Percentiles rank a stretch among this genome's conserved stretches.
Conservation (phyloP, 495 filamentous ascomycete genomes). For the Antarctomyces pellizariae region DNA sequence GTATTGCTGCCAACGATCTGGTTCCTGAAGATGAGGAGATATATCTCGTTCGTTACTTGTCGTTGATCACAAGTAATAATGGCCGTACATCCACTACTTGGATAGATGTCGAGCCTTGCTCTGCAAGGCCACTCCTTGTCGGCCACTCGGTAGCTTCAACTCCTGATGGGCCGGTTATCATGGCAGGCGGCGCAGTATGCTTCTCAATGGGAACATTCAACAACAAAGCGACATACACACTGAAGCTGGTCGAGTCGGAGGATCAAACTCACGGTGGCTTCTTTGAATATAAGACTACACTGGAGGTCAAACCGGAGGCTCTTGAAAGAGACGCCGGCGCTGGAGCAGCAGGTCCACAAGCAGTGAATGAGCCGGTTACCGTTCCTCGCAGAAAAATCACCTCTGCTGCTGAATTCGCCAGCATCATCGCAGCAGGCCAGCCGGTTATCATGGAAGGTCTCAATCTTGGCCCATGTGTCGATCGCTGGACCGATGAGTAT, state of each 20-base stretch:
- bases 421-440: conserved; percentile 28
- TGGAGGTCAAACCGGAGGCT: conserved; percentile 1
- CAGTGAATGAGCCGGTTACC: conserved; percentile 1
- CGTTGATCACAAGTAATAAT: background rate
- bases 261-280: background rate
- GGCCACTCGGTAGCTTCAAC: conserved; percentile 27
- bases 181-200: conserved; percentile 70
- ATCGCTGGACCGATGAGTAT: conserved; percentile 45
- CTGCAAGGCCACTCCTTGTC: conserved; percentile 28
- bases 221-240: conserved; percentile 31
- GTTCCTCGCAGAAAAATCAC: conserved; percentile 28
- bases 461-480: conserved; percentile 40
- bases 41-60: background rate
- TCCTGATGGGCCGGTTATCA: conserved; percentile 25
- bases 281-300: background rate
- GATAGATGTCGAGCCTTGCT: conserved; percentile 11
- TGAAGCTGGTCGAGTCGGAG: background rate
- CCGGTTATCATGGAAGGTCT: conserved; percentile 42
- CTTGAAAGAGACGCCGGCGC: background rate
- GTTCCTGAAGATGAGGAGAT: background rate
- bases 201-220: conserved; percentile 71
- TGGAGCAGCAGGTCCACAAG: background rate
- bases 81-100: background rate
- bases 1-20: background rate
- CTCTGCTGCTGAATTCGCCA: conserved; percentile 29